Evolutionary conservation across 306 rosid genomes (phyloP).

Genomic region (Cucumis melo): DNA sequence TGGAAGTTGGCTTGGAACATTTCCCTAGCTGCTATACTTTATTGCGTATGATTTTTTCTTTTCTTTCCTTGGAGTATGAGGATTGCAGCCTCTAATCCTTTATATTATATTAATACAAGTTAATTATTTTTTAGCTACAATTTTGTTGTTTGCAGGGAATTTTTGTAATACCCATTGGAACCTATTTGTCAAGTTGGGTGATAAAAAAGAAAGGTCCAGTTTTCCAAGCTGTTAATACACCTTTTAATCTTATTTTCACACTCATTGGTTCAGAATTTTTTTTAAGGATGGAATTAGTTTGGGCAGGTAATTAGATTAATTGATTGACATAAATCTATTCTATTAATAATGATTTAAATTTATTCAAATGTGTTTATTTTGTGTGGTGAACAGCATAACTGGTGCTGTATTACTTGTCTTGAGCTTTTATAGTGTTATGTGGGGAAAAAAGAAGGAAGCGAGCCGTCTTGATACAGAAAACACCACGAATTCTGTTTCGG

Average conservation of each 20-base stretch:
- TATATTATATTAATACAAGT: too few relatives aligned
- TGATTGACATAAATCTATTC: too few relatives aligned
- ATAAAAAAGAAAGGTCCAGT: conserved; percentile 4
- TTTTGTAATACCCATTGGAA: not conserved
- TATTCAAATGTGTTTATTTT: not conserved
- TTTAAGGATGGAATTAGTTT: not conserved
- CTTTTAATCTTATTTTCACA: conserved; percentile 1
- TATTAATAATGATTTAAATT: not conserved
- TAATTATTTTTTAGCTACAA: too few relatives aligned
- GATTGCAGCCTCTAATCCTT: too few relatives aligned
- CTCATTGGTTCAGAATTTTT: conserved; percentile 1
- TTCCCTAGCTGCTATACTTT: conserved; percentile 45
- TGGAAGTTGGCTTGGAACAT: conserved; percentile 69
- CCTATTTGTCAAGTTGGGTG: not conserved
- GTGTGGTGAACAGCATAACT: conserved; percentile 22
- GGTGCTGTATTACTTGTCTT: conserved; percentile 47
- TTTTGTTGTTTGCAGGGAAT: not conserved
- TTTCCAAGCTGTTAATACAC: conserved; percentile 5
- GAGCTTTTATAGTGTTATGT: conserved; percentile 56
- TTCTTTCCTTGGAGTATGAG: too few relatives aligned
- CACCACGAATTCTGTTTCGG: not conserved
- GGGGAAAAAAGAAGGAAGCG: conserved; percentile 68
- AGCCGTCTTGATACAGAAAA: not conserved
- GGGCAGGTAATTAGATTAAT: conserved; percentile 6
- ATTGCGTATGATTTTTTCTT: conserved; percentile 24